A percentile compares a stretch with the other conserved stretches of the same genome.
Conservation (phyloP, 1,139 yeast genomes). For the Hansenula sp. region DNA sequence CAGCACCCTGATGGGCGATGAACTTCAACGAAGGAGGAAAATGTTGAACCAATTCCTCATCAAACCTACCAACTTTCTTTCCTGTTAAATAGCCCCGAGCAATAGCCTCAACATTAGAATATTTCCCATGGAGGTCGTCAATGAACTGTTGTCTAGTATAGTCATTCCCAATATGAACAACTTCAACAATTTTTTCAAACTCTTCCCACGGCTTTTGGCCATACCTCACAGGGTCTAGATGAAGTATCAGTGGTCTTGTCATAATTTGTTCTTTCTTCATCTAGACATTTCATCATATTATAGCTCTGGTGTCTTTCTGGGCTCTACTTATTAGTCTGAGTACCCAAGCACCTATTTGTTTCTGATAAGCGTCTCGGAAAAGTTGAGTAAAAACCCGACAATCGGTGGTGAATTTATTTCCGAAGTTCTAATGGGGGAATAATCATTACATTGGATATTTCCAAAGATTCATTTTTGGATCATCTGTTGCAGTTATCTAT, state of each 20-base stretch:
- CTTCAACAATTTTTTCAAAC: conserved; percentile 42
- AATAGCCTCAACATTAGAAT: conserved; percentile 41
- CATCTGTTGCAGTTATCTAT: too few relatives aligned
- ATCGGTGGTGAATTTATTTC: too few relatives aligned
- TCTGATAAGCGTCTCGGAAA: too few relatives aligned
- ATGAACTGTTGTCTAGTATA: conserved; percentile 46
- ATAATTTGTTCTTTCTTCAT: conserved; percentile 6
- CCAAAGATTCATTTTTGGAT: too few relatives aligned
- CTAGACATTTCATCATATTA: too few relatives aligned
- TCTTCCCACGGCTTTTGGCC: conserved; percentile 54
- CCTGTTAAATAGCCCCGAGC: conserved; percentile 46
- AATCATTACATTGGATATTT: too few relatives aligned
- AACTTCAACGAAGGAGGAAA: conserved; percentile 46
- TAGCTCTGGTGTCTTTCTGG: too few relatives aligned
- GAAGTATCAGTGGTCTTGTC: conserved; percentile 36
- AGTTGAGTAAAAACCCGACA: too few relatives aligned
- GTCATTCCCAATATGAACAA: conserved; percentile 33
- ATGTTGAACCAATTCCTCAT: conserved; percentile 31
- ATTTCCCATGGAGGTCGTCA: conserved; percentile 30
- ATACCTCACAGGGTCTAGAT: conserved; percentile 48
- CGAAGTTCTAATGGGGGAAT: too few relatives aligned
- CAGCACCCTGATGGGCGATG: conserved; percentile 58
- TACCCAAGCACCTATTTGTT: too few relatives aligned
- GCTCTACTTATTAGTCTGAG: too few relatives aligned
- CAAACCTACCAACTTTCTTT: conserved; percentile 47